Evolutionary conservation across 1,284 basidiomycete species (phyloP).

Genomic region (Coriolopsis trogii): DNA sequence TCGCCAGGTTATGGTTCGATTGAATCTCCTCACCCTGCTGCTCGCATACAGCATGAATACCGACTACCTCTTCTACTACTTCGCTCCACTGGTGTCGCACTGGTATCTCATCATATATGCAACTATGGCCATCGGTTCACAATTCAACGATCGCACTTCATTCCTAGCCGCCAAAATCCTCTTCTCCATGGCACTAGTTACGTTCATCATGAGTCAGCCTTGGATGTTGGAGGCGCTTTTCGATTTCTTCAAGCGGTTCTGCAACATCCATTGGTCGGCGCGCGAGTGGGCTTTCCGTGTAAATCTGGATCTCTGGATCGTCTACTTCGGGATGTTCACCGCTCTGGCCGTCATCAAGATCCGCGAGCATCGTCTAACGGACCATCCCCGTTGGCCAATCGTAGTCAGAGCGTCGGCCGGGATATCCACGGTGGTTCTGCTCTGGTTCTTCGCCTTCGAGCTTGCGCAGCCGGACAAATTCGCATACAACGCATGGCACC

Average conservation of each 20-base stretch:
- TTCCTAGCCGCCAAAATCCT: slow-evolving; percentile 76
- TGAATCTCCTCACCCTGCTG: slow-evolving; percentile 82
- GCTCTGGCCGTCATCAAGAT: slow-evolving; percentile 77
- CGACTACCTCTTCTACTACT: slow-evolving; percentile 88
- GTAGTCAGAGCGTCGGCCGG: slow-evolving; percentile 50
- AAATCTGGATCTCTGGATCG: slow-evolving; percentile 85
- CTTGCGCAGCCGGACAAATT: slow-evolving; percentile 77
- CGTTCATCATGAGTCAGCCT: slow-evolving; percentile 65
- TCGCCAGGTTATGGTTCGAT: slow-evolving; percentile 71
- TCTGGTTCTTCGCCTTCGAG: slow-evolving; percentile 87
- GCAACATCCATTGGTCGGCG: slow-evolving; percentile 81
- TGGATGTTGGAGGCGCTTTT: slow-evolving; percentile 72
- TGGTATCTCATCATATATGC: slow-evolving; percentile 87
- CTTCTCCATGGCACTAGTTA: slow-evolving; percentile 62
- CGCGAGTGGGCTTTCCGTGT: slow-evolving; percentile 87
- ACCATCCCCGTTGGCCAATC: slow-evolving; percentile 67
- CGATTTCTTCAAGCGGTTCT: slow-evolving; percentile 61
- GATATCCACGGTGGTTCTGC: slow-evolving; percentile 53
- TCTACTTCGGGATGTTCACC: slow-evolving; percentile 83
- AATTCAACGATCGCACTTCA: slow-evolving; percentile 69
- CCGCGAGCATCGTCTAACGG: slow-evolving; percentile 72
- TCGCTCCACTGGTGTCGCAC: slow-evolving; percentile 79
- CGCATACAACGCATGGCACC: slow-evolving; percentile 84
- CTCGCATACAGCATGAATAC: slow-evolving; percentile 91
- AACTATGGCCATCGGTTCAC: slow-evolving; percentile 73